These are phyloP conservation scores for Helminthosporium solani DNA, from an alignment of 2,329 filamentous ascomycete genomes.

Conservation along the genomic window DNA sequence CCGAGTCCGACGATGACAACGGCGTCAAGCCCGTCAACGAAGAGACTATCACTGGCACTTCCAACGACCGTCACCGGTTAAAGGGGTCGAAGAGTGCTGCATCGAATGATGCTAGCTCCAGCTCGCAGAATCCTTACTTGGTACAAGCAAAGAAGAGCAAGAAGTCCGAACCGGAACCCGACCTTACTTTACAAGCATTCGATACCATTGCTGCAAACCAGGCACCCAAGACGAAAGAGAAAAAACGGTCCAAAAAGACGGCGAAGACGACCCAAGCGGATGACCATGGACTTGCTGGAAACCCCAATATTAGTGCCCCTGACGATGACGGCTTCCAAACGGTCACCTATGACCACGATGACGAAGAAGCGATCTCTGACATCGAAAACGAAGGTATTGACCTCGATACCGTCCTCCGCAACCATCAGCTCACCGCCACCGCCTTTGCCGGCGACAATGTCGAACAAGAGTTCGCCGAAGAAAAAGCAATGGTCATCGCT, in stretches of 20 bases:
- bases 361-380: conserved; percentile 25
- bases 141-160: conserved; percentile 32
- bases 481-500: conserved; percentile 70
- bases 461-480: conserved; percentile 72
- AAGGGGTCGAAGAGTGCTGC: conserved; percentile 1
- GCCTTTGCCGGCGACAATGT: conserved; percentile 89
- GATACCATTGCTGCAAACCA: conserved; percentile 9
- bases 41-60: conserved; percentile 18
- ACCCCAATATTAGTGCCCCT: conserved; percentile 33
- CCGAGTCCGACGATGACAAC: conserved; percentile 44
- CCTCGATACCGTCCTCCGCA: conserved; percentile 47
- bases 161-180: conserved; percentile 16
- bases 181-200: conserved; percentile 17
- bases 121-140: conserved; percentile 37
- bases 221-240: background rate
- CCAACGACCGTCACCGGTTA: conserved; percentile 16
- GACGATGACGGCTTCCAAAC: conserved; percentile 49
- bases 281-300: conserved; percentile 30
- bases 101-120: conserved; percentile 9
- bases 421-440: conserved; percentile 69
- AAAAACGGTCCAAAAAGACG: conserved; percentile 16
- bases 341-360: conserved; percentile 40
- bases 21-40: conserved; percentile 16
- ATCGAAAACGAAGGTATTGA: conserved; percentile 45
- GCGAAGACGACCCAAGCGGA: conserved; percentile 22